Percentiles rank a stretch among this genome's conserved stretches.
These are phyloP conservation scores for Pythium utonaiense DNA, from an alignment of 352 stramenopile species.

Conservation along the genomic window DNA sequence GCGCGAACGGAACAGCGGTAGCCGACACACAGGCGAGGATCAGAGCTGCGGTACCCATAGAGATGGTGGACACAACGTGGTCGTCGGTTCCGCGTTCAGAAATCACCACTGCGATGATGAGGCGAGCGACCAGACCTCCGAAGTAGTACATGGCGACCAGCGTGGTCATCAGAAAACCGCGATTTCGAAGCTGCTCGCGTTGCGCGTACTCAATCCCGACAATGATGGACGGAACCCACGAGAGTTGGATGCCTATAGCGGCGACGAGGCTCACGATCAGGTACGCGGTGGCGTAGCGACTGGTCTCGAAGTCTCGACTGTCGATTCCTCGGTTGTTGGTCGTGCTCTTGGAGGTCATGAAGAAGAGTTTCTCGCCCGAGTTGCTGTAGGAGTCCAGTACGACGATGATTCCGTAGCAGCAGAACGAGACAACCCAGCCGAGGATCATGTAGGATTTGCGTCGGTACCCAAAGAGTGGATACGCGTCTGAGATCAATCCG, in stretches of 20 bases:
- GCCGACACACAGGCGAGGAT: not conserved
- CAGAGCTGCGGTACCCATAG: slow-evolving; percentile 8
- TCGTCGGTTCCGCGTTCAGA: not conserved
- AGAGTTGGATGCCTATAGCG: slow-evolving; percentile 18
- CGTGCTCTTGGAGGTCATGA: not conserved
- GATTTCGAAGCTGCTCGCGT: slow-evolving; percentile 21
- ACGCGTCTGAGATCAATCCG: slow-evolving; percentile 59
- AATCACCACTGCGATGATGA: slow-evolving; percentile 1
- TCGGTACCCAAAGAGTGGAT: slow-evolving; percentile 58
- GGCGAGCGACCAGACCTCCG: not conserved
- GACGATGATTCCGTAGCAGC: slow-evolving; percentile 9
- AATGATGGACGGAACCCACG: slow-evolving; percentile 15
- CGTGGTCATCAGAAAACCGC: slow-evolving; percentile 14
- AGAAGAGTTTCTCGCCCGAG: not conserved
- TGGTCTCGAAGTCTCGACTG: not conserved
- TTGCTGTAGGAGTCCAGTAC: slow-evolving; percentile 14
- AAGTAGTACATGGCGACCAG: slow-evolving; percentile 11
- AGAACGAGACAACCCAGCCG: slow-evolving; percentile 28
- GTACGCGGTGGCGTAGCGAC: slow-evolving; percentile 2
- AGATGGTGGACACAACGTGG: slow-evolving; percentile 9
- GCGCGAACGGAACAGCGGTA: not conserved
- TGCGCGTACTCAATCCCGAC: slow-evolving; percentile 27
- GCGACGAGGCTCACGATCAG: slow-evolving; percentile 16
- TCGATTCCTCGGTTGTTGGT: too few species aligned
- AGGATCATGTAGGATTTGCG: slow-evolving; percentile 79